Conservation (phyloP, 2,329 filamentous ascomycete genomes). For the Seiridium cupressi region DNA sequence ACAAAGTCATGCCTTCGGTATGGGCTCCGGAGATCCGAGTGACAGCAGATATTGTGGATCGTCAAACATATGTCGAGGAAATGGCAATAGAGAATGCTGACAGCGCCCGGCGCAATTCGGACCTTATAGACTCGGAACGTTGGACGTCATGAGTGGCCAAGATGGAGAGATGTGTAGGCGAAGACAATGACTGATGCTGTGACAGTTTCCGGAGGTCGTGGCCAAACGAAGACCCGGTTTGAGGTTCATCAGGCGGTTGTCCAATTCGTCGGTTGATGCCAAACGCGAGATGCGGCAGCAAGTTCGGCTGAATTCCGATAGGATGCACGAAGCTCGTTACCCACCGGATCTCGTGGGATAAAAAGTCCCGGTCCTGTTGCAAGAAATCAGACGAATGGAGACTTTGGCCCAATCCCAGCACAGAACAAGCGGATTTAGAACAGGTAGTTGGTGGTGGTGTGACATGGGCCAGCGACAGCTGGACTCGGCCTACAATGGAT, state of each 20-base stretch:
- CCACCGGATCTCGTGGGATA: background rate
- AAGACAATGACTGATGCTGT: background rate
- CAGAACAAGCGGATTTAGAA: too few relatives aligned
- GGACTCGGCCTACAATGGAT: background rate
- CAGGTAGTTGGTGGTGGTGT: too few relatives aligned
- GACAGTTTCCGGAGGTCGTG: background rate
- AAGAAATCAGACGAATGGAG: too few relatives aligned
- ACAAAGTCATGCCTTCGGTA: slow-evolving; percentile 25
- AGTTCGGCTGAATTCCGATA: background rate
- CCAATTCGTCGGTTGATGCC: background rate
- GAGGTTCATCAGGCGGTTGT: background rate
- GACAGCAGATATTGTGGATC: too few relatives aligned
- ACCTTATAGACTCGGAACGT: background rate
- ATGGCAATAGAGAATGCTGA: too few relatives aligned
- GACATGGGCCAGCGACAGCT: too few relatives aligned
- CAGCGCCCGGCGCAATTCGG: background rate
- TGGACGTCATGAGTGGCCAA: background rate
- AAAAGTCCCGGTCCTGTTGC: background rate
- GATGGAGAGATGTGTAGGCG: background rate
- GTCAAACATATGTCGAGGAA: too few relatives aligned
- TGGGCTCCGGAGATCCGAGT: too few relatives aligned
- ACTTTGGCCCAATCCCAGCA: too few relatives aligned
- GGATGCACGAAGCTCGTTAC: background rate
- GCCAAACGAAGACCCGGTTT: background rate
- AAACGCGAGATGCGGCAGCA: slow-evolving; percentile 4